Evolutionary conservation across 1,284 basidiomycete genomes (phyloP), one percentile per base, ranked within the genome.

Genomic region (Tremellales sp.): DNA sequence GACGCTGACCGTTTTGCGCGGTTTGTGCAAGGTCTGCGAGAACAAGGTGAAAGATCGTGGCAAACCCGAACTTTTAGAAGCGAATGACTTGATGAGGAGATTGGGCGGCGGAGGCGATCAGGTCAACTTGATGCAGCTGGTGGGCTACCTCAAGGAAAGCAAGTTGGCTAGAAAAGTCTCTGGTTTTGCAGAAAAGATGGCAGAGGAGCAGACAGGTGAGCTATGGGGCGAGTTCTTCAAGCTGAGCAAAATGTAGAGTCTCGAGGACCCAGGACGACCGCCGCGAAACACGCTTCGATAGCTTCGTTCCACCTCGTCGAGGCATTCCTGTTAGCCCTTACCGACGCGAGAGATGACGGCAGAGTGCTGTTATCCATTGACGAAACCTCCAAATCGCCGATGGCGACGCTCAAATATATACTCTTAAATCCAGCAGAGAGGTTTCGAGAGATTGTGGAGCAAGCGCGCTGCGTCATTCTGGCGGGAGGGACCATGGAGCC

Each of bases 401-500:
- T 46, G 1, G 75, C 87, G 0, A 81, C 84, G 49, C 76, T 97
- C 45, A 91, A 87, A 61, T 98, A 97, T 64, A 87, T 97, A 56
- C 82, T 94, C 28, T 79, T 98, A n/a, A 95, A 98, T 61, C 93
- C 94, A 0, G 81, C 88, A 1, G 86, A 90, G 14, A 79, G 84
- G 48, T 98, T 98, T 68, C 76, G 78, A 43, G 85, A 88, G 27
- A 79, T 98, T 1, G 80, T 91, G 1, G 81, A 88, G 21, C 76
- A 79, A 39, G 89, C 92, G 0, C 76, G 90, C 28, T 81, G 86
- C 1, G 83, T 98, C 7, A 75, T 98, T 21, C 76, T 98, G 13
- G 92, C 93, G 0, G 94, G 94, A 8, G 94, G 94, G 2, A 98
- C 94, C 0, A 97, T 98, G 94, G 91, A 90, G 32, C 94, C 94